Conservation (phyloP, 352 stramenopile species). For the Pythium folliculosum region DNA sequence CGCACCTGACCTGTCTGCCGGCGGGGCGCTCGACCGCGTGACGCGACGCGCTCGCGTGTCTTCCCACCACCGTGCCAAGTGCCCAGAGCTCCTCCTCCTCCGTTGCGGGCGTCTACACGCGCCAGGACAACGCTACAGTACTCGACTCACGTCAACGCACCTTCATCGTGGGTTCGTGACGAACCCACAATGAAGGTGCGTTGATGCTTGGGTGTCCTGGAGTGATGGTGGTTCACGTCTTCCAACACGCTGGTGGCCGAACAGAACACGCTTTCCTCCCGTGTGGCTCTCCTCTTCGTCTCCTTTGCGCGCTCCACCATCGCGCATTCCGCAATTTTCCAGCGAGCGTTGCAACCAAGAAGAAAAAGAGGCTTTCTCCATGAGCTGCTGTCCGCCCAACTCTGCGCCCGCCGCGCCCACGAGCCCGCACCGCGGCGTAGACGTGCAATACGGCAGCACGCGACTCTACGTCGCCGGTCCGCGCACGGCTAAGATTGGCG, state of each 20-base stretch:
- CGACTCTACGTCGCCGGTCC: constrained; percentile 41
- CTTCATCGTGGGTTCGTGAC: background rate
- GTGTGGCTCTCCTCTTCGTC: background rate
- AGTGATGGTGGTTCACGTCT: no score
- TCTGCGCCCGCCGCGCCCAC: constrained; percentile 25
- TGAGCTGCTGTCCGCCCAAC: constrained; percentile 45
- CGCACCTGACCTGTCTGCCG: no score
- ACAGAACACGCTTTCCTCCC: no score
- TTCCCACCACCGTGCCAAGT: no score
- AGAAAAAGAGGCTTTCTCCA: background rate
- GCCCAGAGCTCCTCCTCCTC: no score
- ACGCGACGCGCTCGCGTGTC: no score
- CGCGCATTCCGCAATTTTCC: no score
- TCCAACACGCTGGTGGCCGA: no score
- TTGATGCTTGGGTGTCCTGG: no score
- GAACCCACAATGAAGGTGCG: background rate
- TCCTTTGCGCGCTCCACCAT: background rate
- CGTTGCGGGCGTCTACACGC: no score
- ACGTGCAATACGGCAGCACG: constrained; percentile 34
- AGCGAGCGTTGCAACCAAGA: background rate
- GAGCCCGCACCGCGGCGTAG: constrained; percentile 15
- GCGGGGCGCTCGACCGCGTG: no score
- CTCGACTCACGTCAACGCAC: background rate
- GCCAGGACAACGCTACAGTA: no score
- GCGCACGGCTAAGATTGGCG: constrained; percentile 28